Base-by-base conservation (phyloP, 1,284 basidiomycete genomes). In the Peniophora sp. region DNA sequence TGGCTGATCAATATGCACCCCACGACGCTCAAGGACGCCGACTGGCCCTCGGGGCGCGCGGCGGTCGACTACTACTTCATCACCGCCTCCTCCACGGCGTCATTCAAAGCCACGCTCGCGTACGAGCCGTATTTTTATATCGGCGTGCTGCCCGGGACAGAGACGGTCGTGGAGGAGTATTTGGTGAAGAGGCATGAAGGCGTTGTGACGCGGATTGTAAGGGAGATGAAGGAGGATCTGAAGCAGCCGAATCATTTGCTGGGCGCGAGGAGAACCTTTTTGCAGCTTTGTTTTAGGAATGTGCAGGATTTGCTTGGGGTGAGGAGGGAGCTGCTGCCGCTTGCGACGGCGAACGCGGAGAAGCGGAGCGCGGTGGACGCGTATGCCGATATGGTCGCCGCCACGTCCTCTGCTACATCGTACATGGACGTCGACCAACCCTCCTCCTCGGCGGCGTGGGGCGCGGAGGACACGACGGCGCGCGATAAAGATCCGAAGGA, bases 1-100 rank as follows among this genome's bases (percentile, higher is more conserved):
- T 99, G 97, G 97, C 74, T 99, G 63, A 86, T 99, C 55, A 98
- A 98, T 66, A 99, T 99, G 95, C 96, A 97, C 66, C 92, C 95
- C 52, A 97, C 93, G 0, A 70, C 97, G 3, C 66, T 97, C 17
- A 88, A 91, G 65, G 92, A 95, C 60, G 71, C 89, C 2, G 84
- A 88, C 43, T 85, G 84, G 71, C 77, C 88, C 6, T 79, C 79
- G 12, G 93, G 93, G 15, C 85, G 83, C 57, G 88, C 92, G 3
- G 94, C 88, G 10, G 95, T 99, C 10, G 96, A 99, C 63, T 97
- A 87, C 60, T 98, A 97, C 68, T 99, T 99, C 62, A 93, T 99
- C 58, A 85, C 98, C n/a, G n/a, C n/a, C n/a, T n/a, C 69, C 95
- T 99, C 62, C 94, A 98, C 56, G 96, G 96, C 3, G 82, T 92